Conservation (phyloP, 768 basidiomycete genomes). For the Mycena albidolilacea region DNA sequence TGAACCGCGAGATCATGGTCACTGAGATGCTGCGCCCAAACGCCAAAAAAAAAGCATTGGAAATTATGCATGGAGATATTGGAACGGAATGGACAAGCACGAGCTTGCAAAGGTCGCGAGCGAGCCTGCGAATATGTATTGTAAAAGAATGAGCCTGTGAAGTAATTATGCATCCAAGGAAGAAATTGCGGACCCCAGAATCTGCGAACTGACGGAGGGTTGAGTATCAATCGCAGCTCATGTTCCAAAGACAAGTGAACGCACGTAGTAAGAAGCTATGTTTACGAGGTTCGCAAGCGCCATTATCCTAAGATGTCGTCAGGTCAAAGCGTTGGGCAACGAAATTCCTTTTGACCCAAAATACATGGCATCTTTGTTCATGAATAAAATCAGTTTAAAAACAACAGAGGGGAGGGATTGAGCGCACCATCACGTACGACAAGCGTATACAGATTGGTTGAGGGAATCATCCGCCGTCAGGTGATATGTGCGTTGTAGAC, state of each 20-base stretch:
- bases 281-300: constrained; percentile 25
- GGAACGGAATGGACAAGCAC: background rate
- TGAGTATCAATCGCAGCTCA: too few relatives aligned
- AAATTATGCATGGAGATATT: background rate
- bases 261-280: constrained; percentile 21
- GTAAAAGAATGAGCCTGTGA: background rate
- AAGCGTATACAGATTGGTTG: constrained; percentile 37
- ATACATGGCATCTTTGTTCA: constrained; percentile 7
- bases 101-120: constrained; percentile 7
- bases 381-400: background rate
- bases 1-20: constrained; percentile 54
- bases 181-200: background rate
- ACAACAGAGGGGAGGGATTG: too few relatives aligned
- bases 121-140: background rate
- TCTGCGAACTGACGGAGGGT: too few relatives aligned
- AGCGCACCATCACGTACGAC: constrained; percentile 53
- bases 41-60: too few relatives aligned
- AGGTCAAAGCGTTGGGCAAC: too few relatives aligned
- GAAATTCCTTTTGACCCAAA: background rate
- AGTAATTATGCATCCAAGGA: background rate
- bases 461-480: constrained; percentile 21
- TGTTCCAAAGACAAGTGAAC: too few relatives aligned
- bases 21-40: too few relatives aligned
- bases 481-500: constrained; percentile 46
- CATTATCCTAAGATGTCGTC: background rate